Evolutionary conservation across 352 stramenopile genomes (phyloP).

Genomic region (Globisporangium emineosum): DNA sequence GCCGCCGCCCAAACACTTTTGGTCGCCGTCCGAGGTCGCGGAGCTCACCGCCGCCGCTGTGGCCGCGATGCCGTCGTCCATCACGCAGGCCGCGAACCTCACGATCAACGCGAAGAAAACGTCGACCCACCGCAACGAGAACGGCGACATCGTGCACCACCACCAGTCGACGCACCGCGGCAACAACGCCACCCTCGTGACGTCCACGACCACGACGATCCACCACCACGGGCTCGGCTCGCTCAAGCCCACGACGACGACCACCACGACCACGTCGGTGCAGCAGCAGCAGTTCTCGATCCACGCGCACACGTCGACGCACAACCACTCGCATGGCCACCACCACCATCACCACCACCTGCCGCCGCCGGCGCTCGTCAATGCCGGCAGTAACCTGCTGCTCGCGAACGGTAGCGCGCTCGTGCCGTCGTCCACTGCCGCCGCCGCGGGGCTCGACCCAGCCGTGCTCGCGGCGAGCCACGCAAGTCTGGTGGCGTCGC

Average conservation of each 20-base stretch:
- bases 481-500: conserved; percentile 35
- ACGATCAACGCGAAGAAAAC: conserved; percentile 43
- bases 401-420: conserved; percentile 40
- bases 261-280: conserved; percentile 23
- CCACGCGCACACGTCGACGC: conserved; percentile 16
- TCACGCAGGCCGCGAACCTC: conserved; percentile 46
- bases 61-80: conserved; percentile 57
- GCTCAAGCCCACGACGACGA: conserved; percentile 22
- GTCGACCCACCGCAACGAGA: conserved; percentile 62
- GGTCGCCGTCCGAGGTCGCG: conserved; percentile 71
- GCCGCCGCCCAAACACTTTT: conserved; percentile 56
- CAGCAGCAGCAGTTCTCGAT: conserved; percentile 50
- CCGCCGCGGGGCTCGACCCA: conserved; percentile 25
- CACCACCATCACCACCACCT: conserved; percentile 52
- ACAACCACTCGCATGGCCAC: conserved; percentile 34
- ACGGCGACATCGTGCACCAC: conserved; percentile 75
- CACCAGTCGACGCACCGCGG: conserved; percentile 71
- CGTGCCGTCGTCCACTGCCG: conserved; percentile 13
- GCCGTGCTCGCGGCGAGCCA: conserved; percentile 16
- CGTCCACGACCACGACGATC: conserved; percentile 77
- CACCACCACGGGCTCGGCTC: conserved; percentile 45
- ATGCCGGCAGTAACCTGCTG: conserved; percentile 19
- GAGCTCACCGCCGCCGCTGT: conserved; percentile 74
- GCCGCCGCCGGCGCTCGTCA: conserved; percentile 18
- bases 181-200: conserved; percentile 70